Evolutionary conservation across 75 land plant species (phyloP).

Genomic region (Cupressus sempervirens): DNA sequence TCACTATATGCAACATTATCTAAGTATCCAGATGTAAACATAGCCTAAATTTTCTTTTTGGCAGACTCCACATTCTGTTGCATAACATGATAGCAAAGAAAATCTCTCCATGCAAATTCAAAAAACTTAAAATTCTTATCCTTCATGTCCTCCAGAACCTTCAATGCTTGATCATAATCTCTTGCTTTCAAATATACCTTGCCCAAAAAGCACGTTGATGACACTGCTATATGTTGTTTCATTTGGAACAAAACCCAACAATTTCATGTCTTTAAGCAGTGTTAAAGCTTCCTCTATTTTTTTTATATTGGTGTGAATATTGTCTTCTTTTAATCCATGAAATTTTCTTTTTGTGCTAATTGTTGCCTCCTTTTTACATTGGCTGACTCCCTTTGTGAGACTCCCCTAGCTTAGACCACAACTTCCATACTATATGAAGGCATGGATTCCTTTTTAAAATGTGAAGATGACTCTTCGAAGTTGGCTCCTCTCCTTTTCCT

Average conservation of each 20-base stretch:
- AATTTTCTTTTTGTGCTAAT: too few species aligned
- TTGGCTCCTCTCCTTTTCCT: too few species aligned
- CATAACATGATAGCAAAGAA: conserved; percentile 62
- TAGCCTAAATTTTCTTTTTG: conserved; percentile 49
- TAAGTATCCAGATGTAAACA: conserved; percentile 50
- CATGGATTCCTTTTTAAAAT: too few species aligned
- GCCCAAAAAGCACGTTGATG: conserved; percentile 44
- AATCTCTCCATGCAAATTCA: conserved; percentile 49
- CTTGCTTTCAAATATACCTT: conserved; percentile 60
- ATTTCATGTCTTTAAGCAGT: conserved; percentile 62
- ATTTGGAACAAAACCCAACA: conserved; percentile 53
- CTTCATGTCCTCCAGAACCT: conserved; percentile 60
- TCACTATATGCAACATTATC: conserved; percentile 57
- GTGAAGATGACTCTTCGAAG: too few species aligned
- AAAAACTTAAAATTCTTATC: conserved; percentile 54
- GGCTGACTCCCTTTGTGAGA: too few species aligned
- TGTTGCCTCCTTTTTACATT: too few species aligned
- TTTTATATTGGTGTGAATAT: too few species aligned
- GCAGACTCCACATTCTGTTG: conserved; percentile 60
- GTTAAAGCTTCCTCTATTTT: conserved; percentile 50
- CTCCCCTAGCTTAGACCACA: too few species aligned
- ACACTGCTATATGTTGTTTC: conserved; percentile 65
- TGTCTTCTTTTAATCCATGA: too few species aligned
- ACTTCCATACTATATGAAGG: too few species aligned
- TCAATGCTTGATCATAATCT: conserved; percentile 55